Conservation (phyloP, 441 rosid species). For the Rhodomyrtus psidioides region DNA sequence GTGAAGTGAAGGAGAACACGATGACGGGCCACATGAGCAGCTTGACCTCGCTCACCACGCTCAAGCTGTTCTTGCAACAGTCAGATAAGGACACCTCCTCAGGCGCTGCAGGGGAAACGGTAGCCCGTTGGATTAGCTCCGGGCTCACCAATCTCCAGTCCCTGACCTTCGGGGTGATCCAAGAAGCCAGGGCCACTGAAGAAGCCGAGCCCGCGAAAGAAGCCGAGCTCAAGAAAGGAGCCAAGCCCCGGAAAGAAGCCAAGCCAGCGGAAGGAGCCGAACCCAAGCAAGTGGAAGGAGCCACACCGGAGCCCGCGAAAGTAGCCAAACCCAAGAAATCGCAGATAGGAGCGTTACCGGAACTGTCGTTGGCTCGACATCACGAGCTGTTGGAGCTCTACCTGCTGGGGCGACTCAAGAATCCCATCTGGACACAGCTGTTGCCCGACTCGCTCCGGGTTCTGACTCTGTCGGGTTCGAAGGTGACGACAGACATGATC, state of each 20-base stretch:
- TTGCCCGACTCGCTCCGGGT: not conserved
- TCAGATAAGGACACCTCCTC: accelerated
- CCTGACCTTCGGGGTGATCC: not conserved
- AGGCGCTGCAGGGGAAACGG: not conserved
- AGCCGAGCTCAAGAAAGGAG: not conserved
- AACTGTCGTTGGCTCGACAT: accelerated
- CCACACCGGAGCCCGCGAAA: no score
- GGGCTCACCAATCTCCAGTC: not conserved
- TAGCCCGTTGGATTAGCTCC: not conserved
- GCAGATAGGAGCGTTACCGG: accelerated
- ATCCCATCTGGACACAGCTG: not conserved
- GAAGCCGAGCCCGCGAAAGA: not conserved
- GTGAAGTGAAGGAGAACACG: not conserved
- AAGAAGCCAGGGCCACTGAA: not conserved
- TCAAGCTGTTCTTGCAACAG: not conserved
- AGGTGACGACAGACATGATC: not conserved
- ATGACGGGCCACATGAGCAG: not conserved
- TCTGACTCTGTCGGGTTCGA: not conserved
- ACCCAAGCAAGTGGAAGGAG: not conserved
- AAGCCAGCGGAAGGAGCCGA: accelerated
- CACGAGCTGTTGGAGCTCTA: not conserved
- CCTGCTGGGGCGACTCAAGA: not conserved
- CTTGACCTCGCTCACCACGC: not conserved
- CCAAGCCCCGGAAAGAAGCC: accelerated
- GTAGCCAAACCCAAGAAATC: no score